These are phyloP conservation scores for Styphnolobium japonicum DNA, from an alignment of 306 rosid species.

Conservation along the genomic window DNA sequence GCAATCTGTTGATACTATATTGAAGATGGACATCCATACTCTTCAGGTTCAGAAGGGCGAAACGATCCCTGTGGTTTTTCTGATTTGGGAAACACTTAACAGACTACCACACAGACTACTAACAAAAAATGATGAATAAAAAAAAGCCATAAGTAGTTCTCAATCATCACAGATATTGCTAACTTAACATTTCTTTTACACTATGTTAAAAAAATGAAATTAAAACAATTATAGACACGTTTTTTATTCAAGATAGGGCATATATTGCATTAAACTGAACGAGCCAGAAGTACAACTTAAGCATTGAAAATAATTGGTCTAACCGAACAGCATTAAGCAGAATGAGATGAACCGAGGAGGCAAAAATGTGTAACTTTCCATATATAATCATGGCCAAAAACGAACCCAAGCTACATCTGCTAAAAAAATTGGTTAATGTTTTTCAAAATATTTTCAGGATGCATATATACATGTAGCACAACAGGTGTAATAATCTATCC, in stretches of 20 bases:
- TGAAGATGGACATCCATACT: not conserved
- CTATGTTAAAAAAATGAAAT: not conserved
- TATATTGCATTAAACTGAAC: not conserved
- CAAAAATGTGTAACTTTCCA: constrained; percentile 13
- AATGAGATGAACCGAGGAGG: not conserved
- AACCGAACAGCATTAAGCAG: not conserved
- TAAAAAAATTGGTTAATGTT: constrained; percentile 23
- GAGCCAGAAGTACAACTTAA: not conserved
- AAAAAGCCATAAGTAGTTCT: not conserved
- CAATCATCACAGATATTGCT: not conserved
- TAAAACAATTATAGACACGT: not conserved
- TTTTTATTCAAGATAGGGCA: not conserved
- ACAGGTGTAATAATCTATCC: constrained; percentile 3
- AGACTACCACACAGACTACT: not conserved
- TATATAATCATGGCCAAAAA: not conserved
- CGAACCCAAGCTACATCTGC: constrained; percentile 14
- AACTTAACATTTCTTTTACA: not conserved
- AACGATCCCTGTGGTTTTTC: not conserved
- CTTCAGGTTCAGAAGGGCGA: not conserved
- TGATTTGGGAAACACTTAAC: not conserved
- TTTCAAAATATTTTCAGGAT: not conserved
- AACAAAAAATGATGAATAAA: too few species aligned
- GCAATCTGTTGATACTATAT: too few species aligned
- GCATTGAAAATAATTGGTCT: not conserved
- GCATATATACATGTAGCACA: constrained; percentile 32